A percentile compares a stretch with the other conserved stretches of the same genome.
Conservation (phyloP, 331 rosid genomes). For the Prunus yedoensis region DNA sequence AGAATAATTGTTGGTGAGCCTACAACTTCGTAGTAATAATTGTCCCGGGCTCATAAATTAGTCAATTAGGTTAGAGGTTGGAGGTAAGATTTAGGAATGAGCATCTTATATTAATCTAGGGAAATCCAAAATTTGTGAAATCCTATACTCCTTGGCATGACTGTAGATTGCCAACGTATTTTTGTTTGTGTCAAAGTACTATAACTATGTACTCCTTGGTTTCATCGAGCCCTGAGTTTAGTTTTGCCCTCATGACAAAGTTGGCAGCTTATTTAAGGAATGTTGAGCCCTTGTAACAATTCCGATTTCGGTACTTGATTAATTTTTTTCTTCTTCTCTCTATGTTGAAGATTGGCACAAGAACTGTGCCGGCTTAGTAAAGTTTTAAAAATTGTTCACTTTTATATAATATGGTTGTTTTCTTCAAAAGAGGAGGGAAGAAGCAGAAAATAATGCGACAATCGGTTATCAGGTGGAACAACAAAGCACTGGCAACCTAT, state of each 20-base stretch:
- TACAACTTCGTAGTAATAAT: neutral
- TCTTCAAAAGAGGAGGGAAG: neutral
- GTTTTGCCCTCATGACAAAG: neutral
- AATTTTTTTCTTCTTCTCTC: neutral
- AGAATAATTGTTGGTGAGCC: no score
- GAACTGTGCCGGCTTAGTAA: neutral
- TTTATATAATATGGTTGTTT: conserved; percentile 4
- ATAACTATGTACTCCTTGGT: neutral
- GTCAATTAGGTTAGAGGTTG: neutral
- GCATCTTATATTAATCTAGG: neutral
- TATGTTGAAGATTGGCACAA: neutral
- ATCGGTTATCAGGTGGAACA: neutral
- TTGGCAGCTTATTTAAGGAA: neutral
- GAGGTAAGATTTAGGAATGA: conserved; percentile 6
- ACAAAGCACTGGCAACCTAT: conserved; percentile 18
- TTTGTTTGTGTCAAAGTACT: conserved; percentile 6
- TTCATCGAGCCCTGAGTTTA: neutral
- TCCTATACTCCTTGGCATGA: neutral
- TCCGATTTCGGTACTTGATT: neutral
- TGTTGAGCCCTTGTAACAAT: conserved; percentile 1
- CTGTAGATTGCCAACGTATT: neutral
- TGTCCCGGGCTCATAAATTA: neutral
- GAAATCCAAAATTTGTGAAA: neutral
- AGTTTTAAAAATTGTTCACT: neutral
- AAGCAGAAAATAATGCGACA: neutral